A percentile compares a stretch with the other conserved stretches of the same genome.
These are phyloP conservation scores for Sporobolomyces roseus DNA, from an alignment of 768 basidiomycete genomes.

Conservation along the genomic window DNA sequence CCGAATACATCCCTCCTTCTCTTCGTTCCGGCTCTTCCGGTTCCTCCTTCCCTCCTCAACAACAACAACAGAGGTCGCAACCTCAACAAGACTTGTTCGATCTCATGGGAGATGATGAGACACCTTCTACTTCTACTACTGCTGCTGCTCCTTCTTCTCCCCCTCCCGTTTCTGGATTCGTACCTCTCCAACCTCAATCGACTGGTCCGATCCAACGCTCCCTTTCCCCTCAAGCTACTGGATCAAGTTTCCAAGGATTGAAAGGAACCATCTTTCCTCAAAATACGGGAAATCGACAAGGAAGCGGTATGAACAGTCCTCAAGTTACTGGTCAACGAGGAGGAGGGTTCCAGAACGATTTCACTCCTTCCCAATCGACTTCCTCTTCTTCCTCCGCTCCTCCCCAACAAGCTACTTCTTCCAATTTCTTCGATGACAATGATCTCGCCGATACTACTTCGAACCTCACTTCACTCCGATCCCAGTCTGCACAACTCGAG, in stretches of 20 bases:
- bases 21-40: constrained; percentile 55
- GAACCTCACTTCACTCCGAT: background rate
- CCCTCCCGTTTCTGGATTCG: constrained; percentile 10
- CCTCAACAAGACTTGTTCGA: constrained; percentile 47
- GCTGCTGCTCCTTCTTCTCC: background rate
- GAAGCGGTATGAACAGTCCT: constrained; percentile 17
- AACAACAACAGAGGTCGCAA: constrained; percentile 50
- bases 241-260: constrained; percentile 9
- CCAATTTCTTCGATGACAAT: constrained; percentile 41
- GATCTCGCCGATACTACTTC: constrained; percentile 29
- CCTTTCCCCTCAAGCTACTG: constrained; percentile 26
- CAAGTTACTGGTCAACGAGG: constrained; percentile 3
- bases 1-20: constrained; percentile 73
- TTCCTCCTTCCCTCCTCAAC: constrained; percentile 33
- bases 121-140: constrained; percentile 26
- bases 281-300: no score
- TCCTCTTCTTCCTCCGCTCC: background rate
- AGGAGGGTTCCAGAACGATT: constrained; percentile 19
- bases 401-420: background rate
- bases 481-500: constrained; percentile 74
- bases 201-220: constrained; percentile 12
- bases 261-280: constrained; percentile 37
- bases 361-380: constrained; percentile 12
- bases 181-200: constrained; percentile 9
- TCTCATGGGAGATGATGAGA: constrained; percentile 59